These are phyloP conservation scores for Neonothopanus nambi DNA, from an alignment of 1,284 basidiomycete genomes.

Conservation along the genomic window DNA sequence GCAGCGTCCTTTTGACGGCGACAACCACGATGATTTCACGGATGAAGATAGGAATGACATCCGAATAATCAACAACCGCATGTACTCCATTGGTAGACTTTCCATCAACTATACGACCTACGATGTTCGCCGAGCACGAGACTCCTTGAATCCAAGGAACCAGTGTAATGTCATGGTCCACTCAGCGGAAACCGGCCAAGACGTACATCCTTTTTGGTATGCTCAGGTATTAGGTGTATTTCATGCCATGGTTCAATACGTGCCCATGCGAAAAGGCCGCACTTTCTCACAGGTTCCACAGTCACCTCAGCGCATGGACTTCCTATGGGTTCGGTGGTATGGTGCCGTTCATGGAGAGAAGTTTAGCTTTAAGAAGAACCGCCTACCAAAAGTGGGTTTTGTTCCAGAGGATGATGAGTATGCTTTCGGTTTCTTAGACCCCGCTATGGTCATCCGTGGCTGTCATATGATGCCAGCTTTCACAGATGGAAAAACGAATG, in stretches of 20 bases:
- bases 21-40: conserved; percentile 26
- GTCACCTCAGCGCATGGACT: conserved; percentile 18
- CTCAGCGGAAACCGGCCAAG: neutral
- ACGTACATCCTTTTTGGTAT: conserved; percentile 25
- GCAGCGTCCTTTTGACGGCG: conserved; percentile 25
- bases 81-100: conserved; percentile 22
- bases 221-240: conserved; percentile 24
- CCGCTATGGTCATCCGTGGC: conserved; percentile 24
- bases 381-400: conserved; percentile 25
- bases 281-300: conserved; percentile 2
- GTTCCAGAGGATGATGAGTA: conserved; percentile 17
- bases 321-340: conserved; percentile 29
- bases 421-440: conserved; percentile 33
- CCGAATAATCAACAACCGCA: conserved; percentile 13
- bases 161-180: conserved; percentile 23
- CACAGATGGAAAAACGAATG: conserved; percentile 18
- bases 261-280: too few relatives aligned
- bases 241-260: conserved; percentile 20
- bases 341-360: conserved; percentile 14
- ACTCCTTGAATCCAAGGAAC: conserved; percentile 22
- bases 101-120: conserved; percentile 31
- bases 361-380: neutral
- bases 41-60: conserved; percentile 23
- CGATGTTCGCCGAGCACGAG: conserved; percentile 24
- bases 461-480: conserved; percentile 31